Conservation (phyloP, 140 eudicot genomes). For the Stevia rebaudiana region DNA sequence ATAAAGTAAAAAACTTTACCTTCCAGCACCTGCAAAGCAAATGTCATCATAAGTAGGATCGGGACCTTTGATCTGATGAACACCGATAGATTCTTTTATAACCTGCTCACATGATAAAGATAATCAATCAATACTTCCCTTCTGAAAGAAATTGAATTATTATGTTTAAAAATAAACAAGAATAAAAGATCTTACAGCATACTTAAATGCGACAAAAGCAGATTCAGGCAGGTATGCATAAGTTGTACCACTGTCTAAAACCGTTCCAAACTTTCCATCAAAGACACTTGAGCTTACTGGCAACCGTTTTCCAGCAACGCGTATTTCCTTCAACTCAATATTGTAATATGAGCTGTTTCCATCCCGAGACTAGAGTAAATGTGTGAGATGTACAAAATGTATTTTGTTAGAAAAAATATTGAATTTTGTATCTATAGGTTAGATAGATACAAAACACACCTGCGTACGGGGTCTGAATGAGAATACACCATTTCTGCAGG, state of each 20-base stretch:
- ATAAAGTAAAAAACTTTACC: constrained; percentile 36
- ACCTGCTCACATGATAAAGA: constrained; percentile 44
- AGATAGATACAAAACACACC: constrained; percentile 53
- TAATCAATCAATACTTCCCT: constrained; percentile 11
- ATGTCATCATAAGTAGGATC: constrained; percentile 94
- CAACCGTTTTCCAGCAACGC: constrained; percentile 44
- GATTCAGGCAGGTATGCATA: constrained; percentile 93
- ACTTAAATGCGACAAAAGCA: constrained; percentile 75
- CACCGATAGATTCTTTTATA: constrained; percentile 50
- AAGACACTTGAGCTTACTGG: constrained; percentile 43
- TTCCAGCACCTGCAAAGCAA: constrained; percentile 95
- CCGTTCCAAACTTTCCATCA: constrained; percentile 81
- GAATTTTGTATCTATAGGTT: constrained; percentile 28
- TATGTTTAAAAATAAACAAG: not conserved
- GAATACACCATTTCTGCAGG: constrained; percentile 79
- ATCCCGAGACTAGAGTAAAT: constrained; percentile 99
- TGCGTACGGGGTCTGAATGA: constrained; percentile 78
- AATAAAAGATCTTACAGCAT: constrained; percentile 61
- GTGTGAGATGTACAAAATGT: constrained; percentile 87
- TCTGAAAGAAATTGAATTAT: not conserved
- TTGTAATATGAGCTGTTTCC: constrained; percentile 99
- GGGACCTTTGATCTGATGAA: constrained; percentile 75
- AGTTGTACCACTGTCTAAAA: constrained; percentile 91
- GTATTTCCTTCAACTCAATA: constrained; percentile 82
- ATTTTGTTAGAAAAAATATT: constrained; percentile 49